These are phyloP conservation scores for Diplocarpon mali DNA, from an alignment of 2,329 filamentous ascomycete species.

Conservation along the genomic window DNA sequence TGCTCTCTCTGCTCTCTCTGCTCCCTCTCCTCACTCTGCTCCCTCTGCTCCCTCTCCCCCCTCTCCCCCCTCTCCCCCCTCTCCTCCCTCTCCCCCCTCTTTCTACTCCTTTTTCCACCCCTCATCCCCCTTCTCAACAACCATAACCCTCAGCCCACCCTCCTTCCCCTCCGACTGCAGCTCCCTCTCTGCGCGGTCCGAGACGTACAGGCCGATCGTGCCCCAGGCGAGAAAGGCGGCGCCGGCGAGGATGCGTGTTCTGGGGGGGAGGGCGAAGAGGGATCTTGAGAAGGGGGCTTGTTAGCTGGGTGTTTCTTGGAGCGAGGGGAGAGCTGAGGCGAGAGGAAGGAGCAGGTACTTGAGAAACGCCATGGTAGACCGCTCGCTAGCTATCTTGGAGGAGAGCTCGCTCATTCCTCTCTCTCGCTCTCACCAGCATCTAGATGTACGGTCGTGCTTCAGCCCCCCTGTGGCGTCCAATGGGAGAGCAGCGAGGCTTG, in stretches of 20 bases:
- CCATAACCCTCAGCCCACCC: background rate
- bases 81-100: too few species aligned
- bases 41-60: too few species aligned
- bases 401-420: background rate
- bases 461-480: too few species aligned
- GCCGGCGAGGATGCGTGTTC: conserved; percentile 62
- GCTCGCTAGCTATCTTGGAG: background rate
- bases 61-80: too few species aligned
- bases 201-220: conserved; percentile 57
- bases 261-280: conserved; percentile 61
- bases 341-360: background rate
- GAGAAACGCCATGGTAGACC: background rate
- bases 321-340: background rate
- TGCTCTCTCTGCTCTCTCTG: too few species aligned
- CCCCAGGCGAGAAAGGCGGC: conserved; percentile 69
- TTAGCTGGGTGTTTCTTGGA: background rate
- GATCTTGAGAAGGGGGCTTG: background rate
- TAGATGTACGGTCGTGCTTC: too few species aligned
- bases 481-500: too few species aligned
- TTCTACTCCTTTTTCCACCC: background rate
- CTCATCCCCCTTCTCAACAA: background rate
- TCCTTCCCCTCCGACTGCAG: conserved; percentile 28
- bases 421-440: background rate
- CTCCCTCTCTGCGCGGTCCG: conserved; percentile 61
- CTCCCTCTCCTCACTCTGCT: too few species aligned